Evolutionary conservation across 2,329 filamentous ascomycete species (phyloP).

Genomic region (Waltergamsia citrina): DNA sequence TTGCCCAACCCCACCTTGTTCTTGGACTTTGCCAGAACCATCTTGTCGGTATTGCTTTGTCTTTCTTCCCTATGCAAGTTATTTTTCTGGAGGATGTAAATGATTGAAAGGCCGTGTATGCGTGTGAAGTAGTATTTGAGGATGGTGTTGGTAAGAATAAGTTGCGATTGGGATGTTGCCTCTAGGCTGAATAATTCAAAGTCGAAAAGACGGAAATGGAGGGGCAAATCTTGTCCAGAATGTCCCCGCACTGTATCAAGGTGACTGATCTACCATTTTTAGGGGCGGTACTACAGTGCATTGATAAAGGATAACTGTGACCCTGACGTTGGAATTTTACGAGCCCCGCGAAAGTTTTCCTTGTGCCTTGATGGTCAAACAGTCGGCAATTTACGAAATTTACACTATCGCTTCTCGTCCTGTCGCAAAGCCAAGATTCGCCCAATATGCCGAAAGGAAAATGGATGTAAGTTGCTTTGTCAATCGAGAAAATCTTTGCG

Average conservation of each 20-base stretch:
- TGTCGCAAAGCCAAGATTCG: background rate
- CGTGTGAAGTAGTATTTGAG: too few species aligned
- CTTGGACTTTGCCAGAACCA: conserved; percentile 78
- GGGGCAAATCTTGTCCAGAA: conserved; percentile 5
- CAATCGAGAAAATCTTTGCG: background rate
- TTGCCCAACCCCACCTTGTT: conserved; percentile 92
- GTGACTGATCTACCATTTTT: background rate
- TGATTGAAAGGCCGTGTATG: background rate
- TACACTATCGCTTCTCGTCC: background rate
- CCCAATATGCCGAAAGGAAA: conserved; percentile 64
- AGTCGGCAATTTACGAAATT: background rate
- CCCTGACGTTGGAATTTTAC: conserved; percentile 7
- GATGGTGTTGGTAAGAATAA: background rate
- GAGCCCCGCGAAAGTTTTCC: conserved; percentile 7
- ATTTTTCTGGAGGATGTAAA: background rate
- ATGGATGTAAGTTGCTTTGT: conserved; percentile 57
- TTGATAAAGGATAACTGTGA: conserved; percentile 6
- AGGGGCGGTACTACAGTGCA: background rate
- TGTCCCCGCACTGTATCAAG: conserved; percentile 2
- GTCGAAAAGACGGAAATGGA: conserved; percentile 3
- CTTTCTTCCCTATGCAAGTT: background rate
- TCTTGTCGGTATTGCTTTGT: conserved; percentile 20
- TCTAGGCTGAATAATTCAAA: conserved; percentile 3
- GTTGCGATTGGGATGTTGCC: background rate
- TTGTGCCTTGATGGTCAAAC: conserved; percentile 1